Conservation (phyloP, 2,329 filamentous ascomycete genomes). For the Cryphonectria japonica region DNA sequence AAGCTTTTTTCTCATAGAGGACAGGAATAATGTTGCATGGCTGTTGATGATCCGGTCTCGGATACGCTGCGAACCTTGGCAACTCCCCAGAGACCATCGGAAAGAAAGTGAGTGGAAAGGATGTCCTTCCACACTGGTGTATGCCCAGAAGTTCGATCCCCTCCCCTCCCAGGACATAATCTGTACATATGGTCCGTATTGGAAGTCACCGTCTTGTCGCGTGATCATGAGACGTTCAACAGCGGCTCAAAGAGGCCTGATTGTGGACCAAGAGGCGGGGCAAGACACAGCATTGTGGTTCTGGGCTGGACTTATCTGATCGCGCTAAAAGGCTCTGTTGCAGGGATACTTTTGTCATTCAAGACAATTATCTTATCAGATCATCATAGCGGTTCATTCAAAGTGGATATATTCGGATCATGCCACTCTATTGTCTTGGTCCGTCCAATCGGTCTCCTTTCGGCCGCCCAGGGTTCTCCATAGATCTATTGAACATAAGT, state of each 20-base stretch:
- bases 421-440: not conserved
- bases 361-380: slow-evolving; percentile 27
- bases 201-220: not conserved
- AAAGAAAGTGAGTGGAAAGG: not conserved
- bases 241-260: not conserved
- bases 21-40: not conserved
- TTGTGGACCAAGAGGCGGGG: not conserved
- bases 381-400: slow-evolving; percentile 13
- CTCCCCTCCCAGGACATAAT: not conserved
- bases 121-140: not conserved
- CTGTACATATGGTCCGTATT: not conserved
- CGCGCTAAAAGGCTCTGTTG: slow-evolving; percentile 9
- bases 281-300: not conserved
- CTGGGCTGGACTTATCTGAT: slow-evolving; percentile 25
- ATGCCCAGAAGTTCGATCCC: not conserved
- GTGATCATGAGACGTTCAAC: not conserved
- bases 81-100: not conserved
- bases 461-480: slow-evolving; percentile 4
- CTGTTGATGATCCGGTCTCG: not conserved
- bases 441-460: slow-evolving; percentile 23
- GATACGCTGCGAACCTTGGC: not conserved
- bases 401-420: slow-evolving; percentile 9
- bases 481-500: not conserved
- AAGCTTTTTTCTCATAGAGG: not conserved
- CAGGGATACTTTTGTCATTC: not conserved